Conservation (phyloP, 2,329 filamentous ascomycete genomes). For the Cadophora luteo-olivacea region DNA sequence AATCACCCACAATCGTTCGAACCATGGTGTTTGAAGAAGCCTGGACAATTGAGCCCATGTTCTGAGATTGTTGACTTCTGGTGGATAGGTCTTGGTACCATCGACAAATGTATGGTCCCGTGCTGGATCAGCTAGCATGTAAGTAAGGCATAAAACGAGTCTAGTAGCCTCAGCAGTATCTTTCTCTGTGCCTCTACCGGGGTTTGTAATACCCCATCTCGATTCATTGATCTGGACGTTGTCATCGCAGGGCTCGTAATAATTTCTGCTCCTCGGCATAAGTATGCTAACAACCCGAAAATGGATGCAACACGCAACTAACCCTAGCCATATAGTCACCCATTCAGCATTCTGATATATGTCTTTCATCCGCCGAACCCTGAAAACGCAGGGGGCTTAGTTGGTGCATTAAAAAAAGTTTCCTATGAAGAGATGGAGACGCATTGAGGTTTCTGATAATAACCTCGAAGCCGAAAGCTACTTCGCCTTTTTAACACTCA, state of each 20-base stretch:
- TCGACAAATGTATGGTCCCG: background rate
- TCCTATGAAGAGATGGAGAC: background rate
- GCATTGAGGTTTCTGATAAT: background rate
- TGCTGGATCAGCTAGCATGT: background rate
- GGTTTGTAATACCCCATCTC: background rate
- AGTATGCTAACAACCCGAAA: background rate
- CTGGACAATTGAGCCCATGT: slow-evolving; percentile 1
- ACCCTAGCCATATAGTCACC: slow-evolving; percentile 7
- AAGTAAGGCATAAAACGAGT: background rate
- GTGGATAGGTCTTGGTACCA: background rate
- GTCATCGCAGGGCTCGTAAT: background rate
- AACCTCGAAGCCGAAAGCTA: background rate
- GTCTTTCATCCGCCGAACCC: background rate
- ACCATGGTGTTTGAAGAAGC: slow-evolving; percentile 1
- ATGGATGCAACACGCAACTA: background rate
- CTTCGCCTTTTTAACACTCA: background rate
- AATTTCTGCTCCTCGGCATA: background rate
- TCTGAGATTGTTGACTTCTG: background rate
- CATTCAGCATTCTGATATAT: background rate
- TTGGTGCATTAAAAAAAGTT: background rate
- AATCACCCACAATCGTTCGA: background rate
- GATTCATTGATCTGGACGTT: background rate
- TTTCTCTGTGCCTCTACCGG: background rate
- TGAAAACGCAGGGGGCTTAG: background rate
- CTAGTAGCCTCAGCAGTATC: background rate